Base-by-base conservation (phyloP, 345 rosid genomes). In the Erysimum cheiranthoides region DNA sequence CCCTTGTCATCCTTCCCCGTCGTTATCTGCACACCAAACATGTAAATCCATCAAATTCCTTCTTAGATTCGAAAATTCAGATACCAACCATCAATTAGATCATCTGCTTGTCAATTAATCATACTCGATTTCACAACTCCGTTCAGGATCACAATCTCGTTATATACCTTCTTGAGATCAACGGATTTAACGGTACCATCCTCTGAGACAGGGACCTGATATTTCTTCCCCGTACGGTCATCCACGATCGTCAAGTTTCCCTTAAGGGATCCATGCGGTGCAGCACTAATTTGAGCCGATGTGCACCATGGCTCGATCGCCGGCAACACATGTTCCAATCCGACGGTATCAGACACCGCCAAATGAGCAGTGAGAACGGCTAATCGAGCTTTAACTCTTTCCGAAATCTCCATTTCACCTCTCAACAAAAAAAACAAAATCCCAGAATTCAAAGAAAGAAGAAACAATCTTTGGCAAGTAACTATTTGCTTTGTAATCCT, bases 91-190 rank as follows among this genome's bases (percentile, higher is more conserved):
- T 14, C 47, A 9, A 42, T 36, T 2, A 51, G n/a, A n/a, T n/a
- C n/a, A n/a, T n/a, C n/a, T n/a, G n/a, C n/a, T n/a, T n/a, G n/a
- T n/a, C n/a, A n/a, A n/a, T n/a, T n/a, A 53, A 16, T 9, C 27
- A 25, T 38, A 27, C 36, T 39, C 28, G 35, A 40, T 62, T 63
- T 16, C 36, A 60, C 68, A 56, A 54, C 34, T 42, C 17, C 3
- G 4, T 34, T 66, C 42, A 71, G 36, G n/a, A 16, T 56, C 30
- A 46, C 43, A 40, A 38, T 1, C 42, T 2, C 32, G 4, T 6
- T n/a, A 30, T 21, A 84, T 71, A 93, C 98, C 97, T 88, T 89
- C 79, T 91, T 95, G 16, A 95, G 79, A 80, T 95, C 96, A 60
- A 88, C 52, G 69, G 99, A 85, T 82, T 80, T 93, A 27, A 91